phyloP scores from a whole-genome alignment of 2,329 filamentous ascomycete genomes.

The Colletotrichum karsti region DNA sequence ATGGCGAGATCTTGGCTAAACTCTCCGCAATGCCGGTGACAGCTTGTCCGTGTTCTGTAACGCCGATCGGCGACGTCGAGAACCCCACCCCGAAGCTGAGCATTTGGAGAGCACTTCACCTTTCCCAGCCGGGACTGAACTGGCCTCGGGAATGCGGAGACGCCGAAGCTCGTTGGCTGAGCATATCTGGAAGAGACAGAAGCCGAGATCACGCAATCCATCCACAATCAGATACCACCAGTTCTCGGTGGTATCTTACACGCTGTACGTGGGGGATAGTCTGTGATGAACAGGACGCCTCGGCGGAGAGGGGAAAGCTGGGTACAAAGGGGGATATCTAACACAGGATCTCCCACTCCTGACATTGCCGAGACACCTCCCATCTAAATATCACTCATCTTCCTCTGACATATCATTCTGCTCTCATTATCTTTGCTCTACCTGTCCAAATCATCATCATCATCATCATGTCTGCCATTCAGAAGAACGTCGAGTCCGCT shows the following conservation, averaged over 20 bases:
- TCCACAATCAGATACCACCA: conserved; percentile 18
- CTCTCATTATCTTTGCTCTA: neutral
- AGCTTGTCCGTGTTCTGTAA: conserved; percentile 1
- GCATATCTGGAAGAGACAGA: neutral
- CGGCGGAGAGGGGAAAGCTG: neutral
- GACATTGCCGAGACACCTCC: neutral
- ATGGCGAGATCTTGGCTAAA: neutral
- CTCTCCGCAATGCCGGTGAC: neutral
- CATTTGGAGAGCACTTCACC: neutral
- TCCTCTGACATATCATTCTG: neutral
- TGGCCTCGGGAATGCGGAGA: conserved; percentile 3
- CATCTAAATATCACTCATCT: neutral
- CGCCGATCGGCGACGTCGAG: neutral
- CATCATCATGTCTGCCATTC: conserved; percentile 20
- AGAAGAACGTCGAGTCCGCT: conserved; percentile 28
- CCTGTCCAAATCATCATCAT: neutral
- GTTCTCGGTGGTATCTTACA: neutral
- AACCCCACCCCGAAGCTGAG: conserved; percentile 4
- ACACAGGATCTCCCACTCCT: neutral
- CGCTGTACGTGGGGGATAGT: too few species aligned
- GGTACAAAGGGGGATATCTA: neutral
- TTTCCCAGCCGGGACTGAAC: conserved; percentile 5
- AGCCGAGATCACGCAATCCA: conserved; percentile 24
- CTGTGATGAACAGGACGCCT: neutral
- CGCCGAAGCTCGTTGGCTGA: conserved; percentile 8